Percentiles rank a stretch among this genome's conserved stretches.
These are phyloP conservation scores for Aspergillus sp. DNA, from an alignment of 2,329 filamentous ascomycete species.

Conservation along the genomic window DNA sequence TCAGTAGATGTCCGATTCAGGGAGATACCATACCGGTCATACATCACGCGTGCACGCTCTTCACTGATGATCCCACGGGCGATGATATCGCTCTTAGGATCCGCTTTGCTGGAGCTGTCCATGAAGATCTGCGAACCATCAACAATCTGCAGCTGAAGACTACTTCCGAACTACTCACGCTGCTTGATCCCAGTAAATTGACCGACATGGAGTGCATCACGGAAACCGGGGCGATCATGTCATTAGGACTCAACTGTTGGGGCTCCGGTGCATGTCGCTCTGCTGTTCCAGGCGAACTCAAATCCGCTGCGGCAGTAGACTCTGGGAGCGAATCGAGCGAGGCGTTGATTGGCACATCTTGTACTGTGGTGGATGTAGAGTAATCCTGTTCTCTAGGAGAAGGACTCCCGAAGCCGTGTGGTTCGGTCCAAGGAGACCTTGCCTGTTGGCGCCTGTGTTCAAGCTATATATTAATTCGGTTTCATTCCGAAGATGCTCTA, in stretches of 20 bases:
- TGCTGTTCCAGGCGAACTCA: conserved; percentile 25
- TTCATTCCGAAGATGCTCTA: neutral
- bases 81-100: conserved; percentile 33
- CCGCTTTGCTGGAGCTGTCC: conserved; percentile 31
- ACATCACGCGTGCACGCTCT: conserved; percentile 36
- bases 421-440: conserved; percentile 7
- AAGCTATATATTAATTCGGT: neutral
- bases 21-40: conserved; percentile 30
- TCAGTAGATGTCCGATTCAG: neutral
- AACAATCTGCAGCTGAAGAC: too few relatives aligned
- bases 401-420: conserved; percentile 25
- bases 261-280: conserved; percentile 32
- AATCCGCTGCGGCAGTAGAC: conserved; percentile 18
- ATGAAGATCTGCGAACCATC: conserved; percentile 30
- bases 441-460: neutral
- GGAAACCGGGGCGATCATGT: conserved; percentile 40
- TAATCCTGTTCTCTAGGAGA: conserved; percentile 29
- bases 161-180: conserved; percentile 19
- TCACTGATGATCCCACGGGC: conserved; percentile 36
- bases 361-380: conserved; percentile 23
- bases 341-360: conserved; percentile 22
- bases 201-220: conserved; percentile 41
- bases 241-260: conserved; percentile 37
- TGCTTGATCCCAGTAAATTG: conserved; percentile 32
- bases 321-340: conserved; percentile 27